These are phyloP conservation scores for Candida glucosophila DNA, from an alignment of 1,139 yeast species.

Conservation along the genomic window DNA sequence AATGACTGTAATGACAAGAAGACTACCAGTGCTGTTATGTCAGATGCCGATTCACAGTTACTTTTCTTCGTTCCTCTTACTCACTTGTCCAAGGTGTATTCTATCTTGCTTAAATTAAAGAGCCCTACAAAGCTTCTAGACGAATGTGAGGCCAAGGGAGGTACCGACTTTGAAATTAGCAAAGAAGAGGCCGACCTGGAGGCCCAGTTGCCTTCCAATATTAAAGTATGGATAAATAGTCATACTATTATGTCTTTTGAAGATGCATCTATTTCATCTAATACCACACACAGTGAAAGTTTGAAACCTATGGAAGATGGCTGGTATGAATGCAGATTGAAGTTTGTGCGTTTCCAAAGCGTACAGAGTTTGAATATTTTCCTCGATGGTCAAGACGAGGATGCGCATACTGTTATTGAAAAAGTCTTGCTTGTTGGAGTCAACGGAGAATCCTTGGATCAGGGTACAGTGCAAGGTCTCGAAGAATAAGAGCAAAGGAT, in stretches of 20 bases:
- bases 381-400: slow-evolving; percentile 61
- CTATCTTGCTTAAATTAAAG: slow-evolving; percentile 36
- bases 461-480: slow-evolving; percentile 22
- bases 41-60: slow-evolving; percentile 60
- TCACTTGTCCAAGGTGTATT: slow-evolving; percentile 44
- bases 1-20: slow-evolving; percentile 6
- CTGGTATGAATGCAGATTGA: slow-evolving; percentile 48
- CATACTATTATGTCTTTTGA: slow-evolving; percentile 48
- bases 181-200: slow-evolving; percentile 28
- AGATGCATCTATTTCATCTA: slow-evolving; percentile 36
- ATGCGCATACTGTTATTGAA: slow-evolving; percentile 44
- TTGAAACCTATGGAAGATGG: slow-evolving; percentile 22
- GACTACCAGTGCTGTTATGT: slow-evolving; percentile 19
- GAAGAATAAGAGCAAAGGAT: slow-evolving; percentile 10
- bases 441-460: slow-evolving; percentile 47
- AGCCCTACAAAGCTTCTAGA: slow-evolving; percentile 5
- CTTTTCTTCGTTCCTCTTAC: slow-evolving; percentile 47
- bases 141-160: slow-evolving; percentile 12
- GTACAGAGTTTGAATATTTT: slow-evolving; percentile 47
- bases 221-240: slow-evolving; percentile 53
- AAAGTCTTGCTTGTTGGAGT: slow-evolving; percentile 47
- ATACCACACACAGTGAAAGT: slow-evolving; percentile 28
- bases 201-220: slow-evolving; percentile 35
- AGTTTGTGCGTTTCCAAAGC: slow-evolving; percentile 56
- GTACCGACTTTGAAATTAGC: slow-evolving; percentile 16